phyloP scores from a whole-genome alignment of 2,329 filamentous ascomycete genomes.

The Aspergillus thermomutatus region DNA sequence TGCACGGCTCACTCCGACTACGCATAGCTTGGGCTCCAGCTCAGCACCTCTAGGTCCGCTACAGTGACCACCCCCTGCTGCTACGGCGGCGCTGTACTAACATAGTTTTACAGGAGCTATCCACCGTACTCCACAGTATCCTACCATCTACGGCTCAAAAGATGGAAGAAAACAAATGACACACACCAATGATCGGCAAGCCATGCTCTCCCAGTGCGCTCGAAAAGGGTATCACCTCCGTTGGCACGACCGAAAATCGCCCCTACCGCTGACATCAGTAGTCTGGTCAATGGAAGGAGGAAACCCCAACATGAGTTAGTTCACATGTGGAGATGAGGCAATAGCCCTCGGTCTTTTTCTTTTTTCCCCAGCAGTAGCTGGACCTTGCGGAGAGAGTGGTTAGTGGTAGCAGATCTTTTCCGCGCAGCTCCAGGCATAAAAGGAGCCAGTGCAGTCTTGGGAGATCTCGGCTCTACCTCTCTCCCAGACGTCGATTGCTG shows the following conservation, averaged over 20 bases:
- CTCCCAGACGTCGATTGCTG: constrained; percentile 14
- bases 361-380: constrained; percentile 2
- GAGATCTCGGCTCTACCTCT: constrained; percentile 5
- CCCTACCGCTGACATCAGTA: constrained; percentile 8
- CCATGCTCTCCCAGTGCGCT: constrained; percentile 2
- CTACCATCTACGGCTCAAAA: not conserved
- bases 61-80: too few relatives aligned
- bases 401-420: not conserved
- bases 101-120: too few relatives aligned
- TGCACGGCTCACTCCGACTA: constrained; percentile 9
- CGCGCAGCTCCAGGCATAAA: constrained; percentile 15
- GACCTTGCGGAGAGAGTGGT: constrained; percentile 7
- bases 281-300: constrained; percentile 3
- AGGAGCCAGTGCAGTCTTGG: constrained; percentile 9
- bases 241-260: constrained; percentile 1
- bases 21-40: constrained; percentile 7
- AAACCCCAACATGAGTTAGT: constrained; percentile 7
- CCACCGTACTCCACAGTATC: too few relatives aligned
- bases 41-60: not conserved
- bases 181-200: constrained; percentile 6
- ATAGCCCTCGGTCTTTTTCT: constrained; percentile 11
- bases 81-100: too few relatives aligned
- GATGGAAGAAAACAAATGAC: not conserved
- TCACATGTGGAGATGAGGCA: constrained; percentile 17
- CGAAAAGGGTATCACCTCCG: constrained; percentile 14